Evolutionary conservation across 345 rosid species (phyloP).

Genomic region (Eucalyptus tenuipes): DNA sequence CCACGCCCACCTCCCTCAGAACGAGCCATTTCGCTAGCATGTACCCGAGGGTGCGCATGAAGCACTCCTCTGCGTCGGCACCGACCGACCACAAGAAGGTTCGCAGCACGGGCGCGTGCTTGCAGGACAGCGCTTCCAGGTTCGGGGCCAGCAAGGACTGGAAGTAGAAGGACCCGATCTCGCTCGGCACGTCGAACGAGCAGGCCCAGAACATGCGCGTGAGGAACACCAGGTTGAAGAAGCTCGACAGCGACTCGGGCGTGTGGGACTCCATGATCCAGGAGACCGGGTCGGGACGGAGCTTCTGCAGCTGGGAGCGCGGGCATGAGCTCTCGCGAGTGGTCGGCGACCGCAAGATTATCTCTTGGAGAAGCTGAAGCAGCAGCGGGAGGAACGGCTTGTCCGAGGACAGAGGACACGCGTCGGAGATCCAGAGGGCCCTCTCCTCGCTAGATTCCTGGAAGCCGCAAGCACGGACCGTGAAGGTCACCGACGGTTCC

Average conservation of each 20-base stretch:
- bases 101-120: constrained; percentile 38
- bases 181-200: constrained; percentile 49
- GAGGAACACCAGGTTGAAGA: constrained; percentile 55
- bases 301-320: constrained; percentile 40
- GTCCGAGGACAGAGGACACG: constrained; percentile 47
- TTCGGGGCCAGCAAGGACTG: constrained; percentile 45
- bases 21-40: constrained; percentile 72
- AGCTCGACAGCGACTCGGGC: constrained; percentile 57
- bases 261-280: constrained; percentile 88
- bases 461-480: constrained; percentile 32
- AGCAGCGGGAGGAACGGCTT: constrained; percentile 68
- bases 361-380: constrained; percentile 71
- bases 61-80: constrained; percentile 56
- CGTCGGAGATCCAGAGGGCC: constrained; percentile 67
- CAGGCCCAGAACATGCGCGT: constrained; percentile 76
- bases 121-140: constrained; percentile 27
- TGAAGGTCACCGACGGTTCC: constrained; percentile 24
- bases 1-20: constrained; percentile 52
- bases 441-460: not conserved
- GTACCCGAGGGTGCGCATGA: constrained; percentile 69
- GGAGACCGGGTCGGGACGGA: constrained; percentile 51
- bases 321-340: constrained; percentile 35
- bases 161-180: constrained; percentile 65
- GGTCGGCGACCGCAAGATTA: constrained; percentile 42
- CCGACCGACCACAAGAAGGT: constrained; percentile 56